Evolutionary conservation across 2,329 filamentous ascomycete genomes (phyloP).

Genomic region (Sporothrix brasiliensis): DNA sequence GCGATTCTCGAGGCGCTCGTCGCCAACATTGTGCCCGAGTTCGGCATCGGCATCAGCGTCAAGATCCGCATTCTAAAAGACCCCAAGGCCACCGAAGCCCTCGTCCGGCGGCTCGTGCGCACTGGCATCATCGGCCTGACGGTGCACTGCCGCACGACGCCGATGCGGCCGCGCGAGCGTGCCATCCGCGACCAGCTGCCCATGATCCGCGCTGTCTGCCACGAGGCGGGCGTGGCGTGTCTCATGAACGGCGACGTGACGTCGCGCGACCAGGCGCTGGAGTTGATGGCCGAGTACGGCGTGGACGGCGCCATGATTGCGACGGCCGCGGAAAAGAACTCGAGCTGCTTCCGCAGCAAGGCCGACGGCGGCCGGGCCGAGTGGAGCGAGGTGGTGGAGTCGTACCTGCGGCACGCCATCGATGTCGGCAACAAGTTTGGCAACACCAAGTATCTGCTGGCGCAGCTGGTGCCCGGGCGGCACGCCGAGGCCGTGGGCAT

Average conservation of each 20-base stretch:
- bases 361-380: constrained; percentile 69
- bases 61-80: constrained; percentile 90
- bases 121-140: constrained; percentile 94
- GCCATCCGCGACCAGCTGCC: constrained; percentile 83
- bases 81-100: constrained; percentile 70
- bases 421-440: constrained; percentile 82
- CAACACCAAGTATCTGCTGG: constrained; percentile 90
- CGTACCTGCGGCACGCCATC: constrained; percentile 73
- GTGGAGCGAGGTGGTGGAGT: constrained; percentile 76
- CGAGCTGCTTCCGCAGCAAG: constrained; percentile 76
- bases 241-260: constrained; percentile 94
- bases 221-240: constrained; percentile 83
- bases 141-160: constrained; percentile 92
- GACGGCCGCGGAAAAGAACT: constrained; percentile 85
- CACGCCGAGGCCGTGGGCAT: constrained; percentile 63
- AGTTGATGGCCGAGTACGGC: constrained; percentile 75
- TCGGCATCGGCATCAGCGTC: constrained; percentile 90
- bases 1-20: constrained; percentile 84
- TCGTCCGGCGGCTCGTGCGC: constrained; percentile 76
- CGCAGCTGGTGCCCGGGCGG: constrained; percentile 84
- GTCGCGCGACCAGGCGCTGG: constrained; percentile 69
- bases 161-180: constrained; percentile 87
- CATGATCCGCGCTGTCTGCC: constrained; percentile 82
- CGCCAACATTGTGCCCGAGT: constrained; percentile 71
- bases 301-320: constrained; percentile 98